Conservation (phyloP, 345 rosid species). For the Pseudoturritis turrita region DNA sequence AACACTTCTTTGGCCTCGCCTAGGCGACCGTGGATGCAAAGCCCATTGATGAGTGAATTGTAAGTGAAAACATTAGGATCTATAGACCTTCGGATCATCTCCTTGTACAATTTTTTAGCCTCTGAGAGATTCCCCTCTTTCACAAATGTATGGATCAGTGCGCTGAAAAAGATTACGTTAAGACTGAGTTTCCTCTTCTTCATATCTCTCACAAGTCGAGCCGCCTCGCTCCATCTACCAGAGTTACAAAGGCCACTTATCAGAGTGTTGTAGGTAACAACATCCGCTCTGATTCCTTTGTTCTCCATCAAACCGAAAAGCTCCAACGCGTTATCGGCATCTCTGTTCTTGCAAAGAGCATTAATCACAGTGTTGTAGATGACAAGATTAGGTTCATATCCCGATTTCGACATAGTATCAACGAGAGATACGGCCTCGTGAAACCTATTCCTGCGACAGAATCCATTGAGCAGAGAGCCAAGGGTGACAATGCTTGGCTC, state of each 20-base stretch:
- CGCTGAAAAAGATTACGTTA: constrained; percentile 4
- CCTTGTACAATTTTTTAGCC: constrained; percentile 10
- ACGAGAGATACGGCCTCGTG: constrained; percentile 14
- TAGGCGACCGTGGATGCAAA: background rate
- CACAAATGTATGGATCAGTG: constrained; percentile 2
- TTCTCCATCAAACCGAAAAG: constrained; percentile 3
- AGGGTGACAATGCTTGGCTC: constrained; percentile 16
- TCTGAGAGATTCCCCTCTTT: background rate
- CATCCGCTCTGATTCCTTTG: constrained; percentile 1
- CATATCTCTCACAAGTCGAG: constrained; percentile 9
- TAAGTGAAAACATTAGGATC: constrained; percentile 14
- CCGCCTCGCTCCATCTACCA: constrained; percentile 21
- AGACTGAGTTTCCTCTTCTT: constrained; percentile 1
- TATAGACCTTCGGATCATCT: constrained; percentile 17
- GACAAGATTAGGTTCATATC: constrained; percentile 12
- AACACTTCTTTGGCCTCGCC: background rate
- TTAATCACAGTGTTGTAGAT: constrained; percentile 18
- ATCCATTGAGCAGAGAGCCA: constrained; percentile 16
- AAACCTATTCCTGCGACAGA: background rate
- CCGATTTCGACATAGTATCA: background rate
- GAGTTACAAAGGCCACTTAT: background rate
- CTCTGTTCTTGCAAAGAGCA: constrained; percentile 16
- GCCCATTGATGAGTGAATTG: constrained; percentile 19
- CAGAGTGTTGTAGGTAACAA: constrained; percentile 19
- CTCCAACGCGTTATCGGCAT: background rate